Conservation (phyloP, 306 rosid species). For the Vachellia collinsii region DNA sequence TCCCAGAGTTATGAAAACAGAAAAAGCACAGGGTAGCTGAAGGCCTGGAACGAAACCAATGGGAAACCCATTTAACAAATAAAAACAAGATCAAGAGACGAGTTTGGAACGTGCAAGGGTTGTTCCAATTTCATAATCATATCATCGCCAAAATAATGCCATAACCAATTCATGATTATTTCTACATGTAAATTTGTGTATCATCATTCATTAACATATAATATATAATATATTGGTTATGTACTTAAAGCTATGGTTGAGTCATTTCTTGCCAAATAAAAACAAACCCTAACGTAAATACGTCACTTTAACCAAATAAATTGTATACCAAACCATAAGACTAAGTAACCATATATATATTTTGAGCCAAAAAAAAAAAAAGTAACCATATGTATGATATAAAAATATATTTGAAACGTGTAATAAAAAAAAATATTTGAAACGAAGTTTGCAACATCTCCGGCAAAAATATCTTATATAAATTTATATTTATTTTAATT, state of each 20-base stretch:
- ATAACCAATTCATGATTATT: no score
- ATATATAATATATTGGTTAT: no score
- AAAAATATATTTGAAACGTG: no score
- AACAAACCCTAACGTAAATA: background rate
- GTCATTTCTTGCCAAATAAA: background rate
- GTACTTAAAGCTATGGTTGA: background rate
- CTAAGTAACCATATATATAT: background rate
- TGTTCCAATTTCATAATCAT: background rate
- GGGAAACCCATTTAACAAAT: slow-evolving; percentile 29
- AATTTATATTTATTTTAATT: background rate
- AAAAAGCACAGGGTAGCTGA: slow-evolving; percentile 17
- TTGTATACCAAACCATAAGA: background rate
- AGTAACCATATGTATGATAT: no score
- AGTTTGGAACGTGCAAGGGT: background rate
- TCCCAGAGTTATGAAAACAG: background rate
- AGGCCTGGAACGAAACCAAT: slow-evolving; percentile 17
- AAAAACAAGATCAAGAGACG: background rate
- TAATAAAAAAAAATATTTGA: no score
- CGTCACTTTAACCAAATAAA: background rate
- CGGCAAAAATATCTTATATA: background rate
- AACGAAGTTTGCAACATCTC: background rate
- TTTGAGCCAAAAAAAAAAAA: no score
- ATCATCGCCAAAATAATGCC: background rate
- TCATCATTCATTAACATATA: no score
- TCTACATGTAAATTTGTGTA: no score